A percentile compares a stretch with the other conserved stretches of the same genome.
Conservation (phyloP, 345 rosid genomes). For the Corymbia maculata region DNA sequence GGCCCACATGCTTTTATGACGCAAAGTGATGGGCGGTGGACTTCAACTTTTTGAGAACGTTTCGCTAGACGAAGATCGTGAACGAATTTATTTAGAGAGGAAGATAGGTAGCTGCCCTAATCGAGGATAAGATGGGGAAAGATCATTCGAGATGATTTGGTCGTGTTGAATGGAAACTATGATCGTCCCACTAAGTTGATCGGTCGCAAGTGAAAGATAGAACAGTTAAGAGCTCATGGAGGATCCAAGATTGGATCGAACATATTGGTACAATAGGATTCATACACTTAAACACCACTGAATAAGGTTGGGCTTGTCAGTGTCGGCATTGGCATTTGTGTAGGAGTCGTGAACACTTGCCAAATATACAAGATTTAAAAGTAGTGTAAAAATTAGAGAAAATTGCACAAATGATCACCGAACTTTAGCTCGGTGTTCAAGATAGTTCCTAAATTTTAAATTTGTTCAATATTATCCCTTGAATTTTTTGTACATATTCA, state of each 20-base stretch:
- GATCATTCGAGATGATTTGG: background rate
- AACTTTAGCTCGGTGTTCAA: no score
- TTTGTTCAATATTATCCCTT: no score
- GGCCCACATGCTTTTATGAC: background rate
- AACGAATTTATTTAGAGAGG: background rate
- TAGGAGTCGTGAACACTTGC: background rate
- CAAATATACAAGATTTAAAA: background rate
- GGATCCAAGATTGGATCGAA: no score
- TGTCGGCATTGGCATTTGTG: rapidly evolving
- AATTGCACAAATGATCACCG: no score
- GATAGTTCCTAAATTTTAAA: no score
- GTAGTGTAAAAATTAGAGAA: background rate
- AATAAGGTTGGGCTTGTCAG: background rate
- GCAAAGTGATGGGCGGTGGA: background rate
- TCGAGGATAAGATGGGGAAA: background rate
- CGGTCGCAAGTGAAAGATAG: background rate
- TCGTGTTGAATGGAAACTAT: background rate
- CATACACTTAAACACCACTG: background rate
- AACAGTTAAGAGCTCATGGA: no score
- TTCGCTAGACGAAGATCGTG: background rate
- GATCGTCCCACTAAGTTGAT: background rate
- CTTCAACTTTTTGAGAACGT: background rate
- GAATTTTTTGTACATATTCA: no score
- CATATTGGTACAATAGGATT: background rate
- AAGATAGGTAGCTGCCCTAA: background rate